A percentile compares a stretch with the other conserved stretches of the same genome.
phyloP scores from a whole-genome alignment of 2,329 filamentous ascomycete species.

The Xylariaceae sp. region DNA sequence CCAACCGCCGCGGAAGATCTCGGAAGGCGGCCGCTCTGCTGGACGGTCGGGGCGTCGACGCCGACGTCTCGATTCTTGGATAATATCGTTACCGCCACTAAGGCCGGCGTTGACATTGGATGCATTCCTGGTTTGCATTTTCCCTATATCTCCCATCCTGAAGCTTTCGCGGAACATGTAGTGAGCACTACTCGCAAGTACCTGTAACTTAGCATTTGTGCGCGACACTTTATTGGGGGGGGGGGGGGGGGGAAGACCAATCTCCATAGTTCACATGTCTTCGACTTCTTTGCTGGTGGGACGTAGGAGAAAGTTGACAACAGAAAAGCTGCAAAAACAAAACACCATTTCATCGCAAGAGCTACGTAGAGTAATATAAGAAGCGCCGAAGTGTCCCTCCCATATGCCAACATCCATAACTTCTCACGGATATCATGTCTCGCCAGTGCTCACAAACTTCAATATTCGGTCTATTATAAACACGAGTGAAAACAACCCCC shows the following conservation, averaged over 20 bases:
- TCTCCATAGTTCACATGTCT: not conserved
- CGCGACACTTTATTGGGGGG: not conserved
- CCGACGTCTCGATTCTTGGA: slow-evolving; percentile 10
- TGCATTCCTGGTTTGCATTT: slow-evolving; percentile 15
- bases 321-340: no score
- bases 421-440: not conserved
- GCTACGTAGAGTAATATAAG: no score
- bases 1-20: slow-evolving; percentile 6
- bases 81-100: slow-evolving; percentile 15
- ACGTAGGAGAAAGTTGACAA: not conserved
- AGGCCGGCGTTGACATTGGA: slow-evolving; percentile 12
- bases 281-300: not conserved
- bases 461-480: not conserved
- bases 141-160: slow-evolving; percentile 15
- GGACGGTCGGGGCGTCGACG: slow-evolving; percentile 17
- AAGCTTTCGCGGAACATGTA: slow-evolving; percentile 15
- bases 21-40: slow-evolving; percentile 9
- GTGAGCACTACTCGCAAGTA: slow-evolving; percentile 10
- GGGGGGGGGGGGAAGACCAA: not conserved
- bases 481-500: not conserved
- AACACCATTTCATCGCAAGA: no score
- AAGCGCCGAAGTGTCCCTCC: not conserved
- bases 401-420: not conserved
- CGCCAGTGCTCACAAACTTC: not conserved
- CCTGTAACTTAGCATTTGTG: not conserved